Base-by-base conservation (phyloP, 2,329 filamentous ascomycete genomes). In the Fusarium sp. region DNA sequence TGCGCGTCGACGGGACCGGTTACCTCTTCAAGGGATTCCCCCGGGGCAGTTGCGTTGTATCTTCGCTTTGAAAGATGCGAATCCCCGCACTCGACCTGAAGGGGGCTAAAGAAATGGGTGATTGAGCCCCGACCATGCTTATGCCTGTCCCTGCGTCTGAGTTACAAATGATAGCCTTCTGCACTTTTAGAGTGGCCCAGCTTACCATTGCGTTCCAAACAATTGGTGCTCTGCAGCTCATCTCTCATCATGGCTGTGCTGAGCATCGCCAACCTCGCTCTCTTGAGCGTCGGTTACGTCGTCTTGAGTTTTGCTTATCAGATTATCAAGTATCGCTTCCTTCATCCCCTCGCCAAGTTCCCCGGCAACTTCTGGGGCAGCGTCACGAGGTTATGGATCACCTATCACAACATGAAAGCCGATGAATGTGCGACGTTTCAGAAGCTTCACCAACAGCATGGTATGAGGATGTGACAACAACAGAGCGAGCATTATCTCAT, bases 371-470 rank as follows among this genome's bases (percentile, higher is more conserved):
- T 77, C 27, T 74, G 74, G 68, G 71, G 59, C 1, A 73, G 22
- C 18, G 65, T 74, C 7, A 77, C 73, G 1, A 61, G 75, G 2
- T 52, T 77, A 27, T 77, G 75, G 75, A 77, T 73, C n/a, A 70
- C 75, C 2, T 77, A 77, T 35, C 75, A 77, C 13, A 76, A 73
- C 8, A 65, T 74, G 6, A 68, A 66, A n/a, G 75, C 65, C 2
- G 65, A 69, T 1, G 75, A 77, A 13, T 72, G 70, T 3, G 52
- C 65, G 0, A 72, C 61, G 2, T 75, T 76, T 3, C 73, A 77
- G 8, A n/a, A 66, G 10, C 69, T 77, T 20, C 73, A 77, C 29
- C 27, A 27, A 6, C 31, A 69, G 7, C 64, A 79, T 65, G 72
- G 72, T 74, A 66, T 33, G 47, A 25, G 0, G 8, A 27, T 5